Conservation (phyloP, 495 filamentous ascomycete species). For the Neurospora tetraspora region DNA sequence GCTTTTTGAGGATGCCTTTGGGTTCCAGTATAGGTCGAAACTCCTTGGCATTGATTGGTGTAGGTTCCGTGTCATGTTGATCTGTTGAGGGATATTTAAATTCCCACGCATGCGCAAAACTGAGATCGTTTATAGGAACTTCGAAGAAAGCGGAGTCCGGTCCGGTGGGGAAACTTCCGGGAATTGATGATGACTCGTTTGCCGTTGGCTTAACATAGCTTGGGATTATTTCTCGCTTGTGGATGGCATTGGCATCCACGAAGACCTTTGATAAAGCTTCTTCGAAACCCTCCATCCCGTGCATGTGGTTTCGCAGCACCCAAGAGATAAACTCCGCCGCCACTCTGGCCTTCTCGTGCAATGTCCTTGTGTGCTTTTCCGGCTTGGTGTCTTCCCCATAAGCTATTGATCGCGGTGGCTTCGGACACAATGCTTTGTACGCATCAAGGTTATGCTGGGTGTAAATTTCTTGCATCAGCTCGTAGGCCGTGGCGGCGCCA, state of each 20-base stretch:
- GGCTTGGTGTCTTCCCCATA: background rate
- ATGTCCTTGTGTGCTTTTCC: background rate
- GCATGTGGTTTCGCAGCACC: background rate
- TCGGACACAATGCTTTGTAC: background rate
- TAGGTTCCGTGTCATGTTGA: background rate
- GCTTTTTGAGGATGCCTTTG: conserved; percentile 18
- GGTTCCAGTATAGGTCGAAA: conserved; percentile 11
- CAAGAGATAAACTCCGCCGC: background rate
- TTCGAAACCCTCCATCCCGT: background rate
- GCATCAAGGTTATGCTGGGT: background rate
- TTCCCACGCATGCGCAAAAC: conserved; percentile 9
- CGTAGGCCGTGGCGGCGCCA: background rate
- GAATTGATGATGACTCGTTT: conserved; percentile 1
- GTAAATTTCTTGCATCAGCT: background rate
- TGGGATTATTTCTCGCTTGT: conserved; percentile 27
- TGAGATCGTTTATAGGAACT: conserved; percentile 10
- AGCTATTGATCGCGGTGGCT: background rate
- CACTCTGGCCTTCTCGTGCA: background rate
- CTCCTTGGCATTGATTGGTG: background rate
- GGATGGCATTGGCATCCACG: conserved; percentile 27
- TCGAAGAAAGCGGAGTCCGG: conserved; percentile 11
- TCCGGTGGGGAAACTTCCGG: conserved; percentile 10
- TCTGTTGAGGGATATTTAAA: conserved; percentile 9
- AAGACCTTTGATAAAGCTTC: conserved; percentile 18
- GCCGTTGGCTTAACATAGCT: conserved; percentile 11